phyloP scores from a whole-genome alignment of 139 green algal genomes.

The Chlorella sorokiniana region DNA sequence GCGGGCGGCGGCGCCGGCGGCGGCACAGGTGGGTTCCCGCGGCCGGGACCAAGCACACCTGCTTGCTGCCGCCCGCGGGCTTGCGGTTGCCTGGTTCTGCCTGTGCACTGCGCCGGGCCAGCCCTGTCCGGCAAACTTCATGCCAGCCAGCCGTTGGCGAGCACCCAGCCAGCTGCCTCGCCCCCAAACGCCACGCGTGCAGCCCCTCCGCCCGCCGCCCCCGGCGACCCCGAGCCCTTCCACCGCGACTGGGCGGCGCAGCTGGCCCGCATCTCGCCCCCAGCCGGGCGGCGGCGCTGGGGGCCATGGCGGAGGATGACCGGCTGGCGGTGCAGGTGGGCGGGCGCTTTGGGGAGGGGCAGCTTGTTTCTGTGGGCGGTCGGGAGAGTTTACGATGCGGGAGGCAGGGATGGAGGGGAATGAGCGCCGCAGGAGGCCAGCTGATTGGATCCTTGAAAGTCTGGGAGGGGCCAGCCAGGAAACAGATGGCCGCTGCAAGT shows the following conservation, averaged over 20 bases:
- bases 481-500: too few relatives aligned
- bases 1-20: not conserved
- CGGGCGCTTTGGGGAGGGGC: not conserved
- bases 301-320: constrained; percentile 51
- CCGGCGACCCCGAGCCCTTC: constrained; percentile 1
- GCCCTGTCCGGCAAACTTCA: too few relatives aligned
- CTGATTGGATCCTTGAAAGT: too few relatives aligned
- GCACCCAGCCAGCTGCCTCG: too few relatives aligned
- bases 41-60: too few relatives aligned
- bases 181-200: not conserved
- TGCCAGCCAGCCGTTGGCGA: too few relatives aligned
- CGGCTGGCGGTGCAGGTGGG: constrained; percentile 43
- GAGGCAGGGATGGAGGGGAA: too few relatives aligned
- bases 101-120: too few relatives aligned
- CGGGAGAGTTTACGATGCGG: not conserved
- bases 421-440: too few relatives aligned
- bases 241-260: constrained; percentile 53
- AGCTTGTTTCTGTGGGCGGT: not conserved
- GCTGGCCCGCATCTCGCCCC: constrained; percentile 34
- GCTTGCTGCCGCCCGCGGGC: too few relatives aligned
- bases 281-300: constrained; percentile 34
- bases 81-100: too few relatives aligned
- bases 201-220: not conserved
- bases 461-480: too few relatives aligned
- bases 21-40: not conserved